Evolutionary conservation across 164 flowering plant species (phyloP).

Genomic region (Kalanchoe fedtschenkoi): DNA sequence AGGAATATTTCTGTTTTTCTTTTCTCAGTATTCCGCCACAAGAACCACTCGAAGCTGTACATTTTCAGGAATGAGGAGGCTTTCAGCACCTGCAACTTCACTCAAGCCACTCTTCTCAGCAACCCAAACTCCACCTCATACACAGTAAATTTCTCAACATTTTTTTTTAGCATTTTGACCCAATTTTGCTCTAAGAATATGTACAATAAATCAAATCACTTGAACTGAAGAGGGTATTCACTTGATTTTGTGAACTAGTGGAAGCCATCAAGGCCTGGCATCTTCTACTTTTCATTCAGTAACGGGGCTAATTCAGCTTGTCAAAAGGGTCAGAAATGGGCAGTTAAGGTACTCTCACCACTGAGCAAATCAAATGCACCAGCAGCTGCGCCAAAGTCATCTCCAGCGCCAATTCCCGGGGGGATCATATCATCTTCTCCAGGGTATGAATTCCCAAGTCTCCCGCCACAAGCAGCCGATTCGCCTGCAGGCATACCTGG

Average conservation of each 20-base stretch:
- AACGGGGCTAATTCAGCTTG: slow-evolving; percentile 49
- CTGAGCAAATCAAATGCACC: not conserved
- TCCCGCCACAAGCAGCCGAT: slow-evolving; percentile 20
- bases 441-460: slow-evolving; percentile 29
- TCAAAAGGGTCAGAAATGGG: slow-evolving; percentile 40
- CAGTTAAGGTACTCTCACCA: slow-evolving; percentile 32
- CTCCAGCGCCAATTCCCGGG: slow-evolving; percentile 38
- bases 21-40: slow-evolving; percentile 57
- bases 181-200: not conserved
- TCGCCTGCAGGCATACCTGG: slow-evolving; percentile 21
- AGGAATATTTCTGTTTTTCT: not conserved
- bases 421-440: slow-evolving; percentile 54
- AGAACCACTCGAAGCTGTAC: slow-evolving; percentile 53
- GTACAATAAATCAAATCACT: not conserved
- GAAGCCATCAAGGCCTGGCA: slow-evolving; percentile 70
- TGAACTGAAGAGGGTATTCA: not conserved
- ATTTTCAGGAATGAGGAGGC: slow-evolving; percentile 65
- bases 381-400: not conserved
- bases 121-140: slow-evolving; percentile 46
- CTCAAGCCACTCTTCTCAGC: slow-evolving; percentile 63
- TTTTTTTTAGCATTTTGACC: not conserved
- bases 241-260: slow-evolving; percentile 28
- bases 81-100: slow-evolving; percentile 68
- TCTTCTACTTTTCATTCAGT: slow-evolving; percentile 78
- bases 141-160: slow-evolving; percentile 33